Evolutionary conservation across 352 stramenopile species (phyloP).

Genomic region (Saprolegnia parasitica): DNA sequence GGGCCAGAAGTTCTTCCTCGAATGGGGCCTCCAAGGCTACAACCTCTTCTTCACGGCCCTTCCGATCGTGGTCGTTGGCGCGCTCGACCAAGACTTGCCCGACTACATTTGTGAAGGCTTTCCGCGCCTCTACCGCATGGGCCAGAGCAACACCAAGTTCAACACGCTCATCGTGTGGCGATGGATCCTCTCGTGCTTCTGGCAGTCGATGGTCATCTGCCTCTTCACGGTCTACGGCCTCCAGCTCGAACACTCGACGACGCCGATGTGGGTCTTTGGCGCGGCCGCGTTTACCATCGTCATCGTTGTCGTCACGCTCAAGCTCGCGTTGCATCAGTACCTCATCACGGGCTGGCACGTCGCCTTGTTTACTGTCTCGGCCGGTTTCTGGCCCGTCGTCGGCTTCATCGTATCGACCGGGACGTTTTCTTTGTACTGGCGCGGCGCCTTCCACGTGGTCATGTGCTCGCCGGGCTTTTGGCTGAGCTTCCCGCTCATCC

Average conservation of each 20-base stretch:
- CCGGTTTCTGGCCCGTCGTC: constrained; percentile 65
- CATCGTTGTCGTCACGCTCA: constrained; percentile 93
- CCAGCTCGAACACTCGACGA: constrained; percentile 73
- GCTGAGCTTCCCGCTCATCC: constrained; percentile 65
- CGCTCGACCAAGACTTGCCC: constrained; percentile 80
- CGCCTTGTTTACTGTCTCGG: constrained; percentile 59
- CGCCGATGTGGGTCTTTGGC: constrained; percentile 92
- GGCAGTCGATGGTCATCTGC: constrained; percentile 80
- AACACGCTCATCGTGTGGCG: constrained; percentile 80
- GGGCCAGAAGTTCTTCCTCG: constrained; percentile 82
- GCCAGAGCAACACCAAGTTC: constrained; percentile 78
- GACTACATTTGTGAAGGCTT: constrained; percentile 64
- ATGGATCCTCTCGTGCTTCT: constrained; percentile 78
- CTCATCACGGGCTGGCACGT: constrained; percentile 80
- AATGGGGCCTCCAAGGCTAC: constrained; percentile 84
- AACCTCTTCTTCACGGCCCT: constrained; percentile 85
- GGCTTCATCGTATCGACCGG: constrained; percentile 68
- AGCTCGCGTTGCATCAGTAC: constrained; percentile 85
- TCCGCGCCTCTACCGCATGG: constrained; percentile 76
- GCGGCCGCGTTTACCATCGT: constrained; percentile 92
- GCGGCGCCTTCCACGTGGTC: constrained; percentile 68
- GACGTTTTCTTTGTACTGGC: constrained; percentile 76
- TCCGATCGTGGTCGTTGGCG: constrained; percentile 77
- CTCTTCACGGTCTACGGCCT: constrained; percentile 80
- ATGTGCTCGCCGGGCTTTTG: constrained; percentile 70